Conservation (phyloP, 2,329 filamentous ascomycete genomes). For the Penicillium italicum region DNA sequence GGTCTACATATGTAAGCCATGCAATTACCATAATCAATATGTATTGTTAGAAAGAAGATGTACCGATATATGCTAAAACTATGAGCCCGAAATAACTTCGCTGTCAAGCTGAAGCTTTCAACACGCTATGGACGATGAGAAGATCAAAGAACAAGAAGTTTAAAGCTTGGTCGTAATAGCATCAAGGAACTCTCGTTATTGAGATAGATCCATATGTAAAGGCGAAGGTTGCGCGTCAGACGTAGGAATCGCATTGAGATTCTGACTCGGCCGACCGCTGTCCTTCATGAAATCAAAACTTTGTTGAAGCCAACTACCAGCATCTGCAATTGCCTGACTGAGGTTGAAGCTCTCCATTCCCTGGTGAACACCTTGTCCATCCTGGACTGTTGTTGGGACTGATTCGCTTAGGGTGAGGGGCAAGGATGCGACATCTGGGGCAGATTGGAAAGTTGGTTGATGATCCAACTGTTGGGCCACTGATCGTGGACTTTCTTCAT, state of each 20-base stretch:
- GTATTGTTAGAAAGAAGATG: background rate
- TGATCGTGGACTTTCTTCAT: background rate
- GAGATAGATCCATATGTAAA: constrained; percentile 18
- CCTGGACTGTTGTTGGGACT: constrained; percentile 32
- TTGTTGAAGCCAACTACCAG: constrained; percentile 45
- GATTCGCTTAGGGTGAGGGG: constrained; percentile 35
- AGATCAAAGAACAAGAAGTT: background rate
- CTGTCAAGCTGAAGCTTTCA: background rate
- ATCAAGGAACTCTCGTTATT: background rate
- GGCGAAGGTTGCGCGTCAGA: constrained; percentile 4
- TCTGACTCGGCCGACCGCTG: constrained; percentile 17
- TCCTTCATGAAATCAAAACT: constrained; percentile 44
- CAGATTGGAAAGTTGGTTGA: constrained; percentile 3
- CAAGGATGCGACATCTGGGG: constrained; percentile 15
- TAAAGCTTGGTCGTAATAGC: background rate
- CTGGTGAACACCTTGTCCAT: constrained; percentile 32
- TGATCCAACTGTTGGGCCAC: background rate
- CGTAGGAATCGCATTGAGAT: background rate
- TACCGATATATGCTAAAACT: background rate
- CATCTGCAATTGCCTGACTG: constrained; percentile 44
- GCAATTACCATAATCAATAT: background rate
- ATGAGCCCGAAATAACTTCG: background rate
- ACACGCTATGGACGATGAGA: background rate
- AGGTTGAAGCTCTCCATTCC: constrained; percentile 41
- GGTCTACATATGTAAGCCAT: background rate